These are phyloP conservation scores for Pyrenophora teres DNA, from an alignment of 2,329 filamentous ascomycete species.

Conservation along the genomic window DNA sequence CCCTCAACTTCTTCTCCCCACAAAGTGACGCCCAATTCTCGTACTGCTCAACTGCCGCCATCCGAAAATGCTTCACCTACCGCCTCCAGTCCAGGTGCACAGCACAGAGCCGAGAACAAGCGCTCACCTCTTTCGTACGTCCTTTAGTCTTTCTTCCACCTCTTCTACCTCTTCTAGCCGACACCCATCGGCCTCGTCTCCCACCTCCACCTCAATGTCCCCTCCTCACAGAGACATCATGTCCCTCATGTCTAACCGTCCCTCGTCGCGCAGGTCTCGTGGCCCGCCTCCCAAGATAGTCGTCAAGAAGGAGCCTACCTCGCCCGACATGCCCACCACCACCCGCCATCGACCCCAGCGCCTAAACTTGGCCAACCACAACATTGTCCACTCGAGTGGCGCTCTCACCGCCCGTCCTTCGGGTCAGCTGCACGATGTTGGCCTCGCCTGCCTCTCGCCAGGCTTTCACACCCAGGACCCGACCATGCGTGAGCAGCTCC, in stretches of 20 bases:
- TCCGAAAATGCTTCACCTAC: conserved; percentile 49
- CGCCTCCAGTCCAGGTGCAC: conserved; percentile 45
- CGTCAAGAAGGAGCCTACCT: conserved; percentile 94
- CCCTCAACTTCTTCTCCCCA: conserved; percentile 49
- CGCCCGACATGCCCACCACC: conserved; percentile 75
- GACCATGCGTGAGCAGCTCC: conserved; percentile 92
- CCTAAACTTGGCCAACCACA: conserved; percentile 70
- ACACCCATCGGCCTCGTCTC: conserved; percentile 29
- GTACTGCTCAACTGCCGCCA: conserved; percentile 40
- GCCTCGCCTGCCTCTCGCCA: conserved; percentile 90
- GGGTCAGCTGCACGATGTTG: conserved; percentile 85
- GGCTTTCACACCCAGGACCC: conserved; percentile 96
- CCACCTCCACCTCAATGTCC: conserved; percentile 34
- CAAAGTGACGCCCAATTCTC: conserved; percentile 45
- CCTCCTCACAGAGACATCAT: conserved; percentile 29
- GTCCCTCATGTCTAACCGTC: conserved; percentile 46
- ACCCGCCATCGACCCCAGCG: conserved; percentile 76
- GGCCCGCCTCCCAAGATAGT: conserved; percentile 74
- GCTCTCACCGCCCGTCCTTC: conserved; percentile 68
- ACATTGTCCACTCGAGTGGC: conserved; percentile 50
- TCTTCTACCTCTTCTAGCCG: conserved; percentile 17
- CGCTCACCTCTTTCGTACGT: conserved; percentile 59
- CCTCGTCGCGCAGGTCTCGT: conserved; percentile 55
- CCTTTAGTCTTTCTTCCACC: conserved; percentile 36
- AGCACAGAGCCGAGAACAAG: conserved; percentile 55